Evolutionary conservation across 495 filamentous ascomycete species (phyloP), one percentile per base, ranked within the genome.

Genomic region (Talaromyces borbonicus): DNA sequence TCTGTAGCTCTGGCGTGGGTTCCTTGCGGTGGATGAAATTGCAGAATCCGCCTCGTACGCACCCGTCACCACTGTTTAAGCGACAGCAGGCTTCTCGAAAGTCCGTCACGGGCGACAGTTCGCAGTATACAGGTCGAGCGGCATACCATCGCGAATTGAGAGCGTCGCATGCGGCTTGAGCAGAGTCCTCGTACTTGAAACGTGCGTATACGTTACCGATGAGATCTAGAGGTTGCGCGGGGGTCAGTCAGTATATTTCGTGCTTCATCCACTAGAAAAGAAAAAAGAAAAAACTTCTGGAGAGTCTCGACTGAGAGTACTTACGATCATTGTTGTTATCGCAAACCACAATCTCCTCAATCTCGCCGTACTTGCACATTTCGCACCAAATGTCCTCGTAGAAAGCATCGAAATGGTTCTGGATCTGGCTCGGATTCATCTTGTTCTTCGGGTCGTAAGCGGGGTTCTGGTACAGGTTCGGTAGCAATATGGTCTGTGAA

Each of bases 321-420:
- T 57, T 66, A 87, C 83, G 90, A 62, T 96, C 90, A 71, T 95
- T 96, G 66, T 95, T 97, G 62, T 93, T 90, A 66, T 92, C 87
- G 61, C 87, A 93, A 2, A 90, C 84, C 7, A 93, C 87, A 24
- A 93, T 74, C 62, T 93, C 87, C 69, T 93, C 87, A 9, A 89
- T 67, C 70, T 93, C 87, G 41, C 87, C 87, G 61, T 89, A 90
- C 66, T 86, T 83, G 81, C 85, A 90, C 83, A 98, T 86, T 76
- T 98, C 92, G 73, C 90, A 95, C 87, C 92, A 98, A 53, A 98
- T 83, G 64, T 98, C 92, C 71, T 98, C 92, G 73, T 98, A 98
- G 72, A 98, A 98, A 54, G 92, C 90, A 68, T 98, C 93, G 60
- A 97, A 98, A 73, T 98, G 92, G 69, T 90, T 93, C 70, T 96